These are phyloP conservation scores for Xylaria sp. DNA, from an alignment of 2,329 filamentous ascomycete species.

Conservation along the genomic window DNA sequence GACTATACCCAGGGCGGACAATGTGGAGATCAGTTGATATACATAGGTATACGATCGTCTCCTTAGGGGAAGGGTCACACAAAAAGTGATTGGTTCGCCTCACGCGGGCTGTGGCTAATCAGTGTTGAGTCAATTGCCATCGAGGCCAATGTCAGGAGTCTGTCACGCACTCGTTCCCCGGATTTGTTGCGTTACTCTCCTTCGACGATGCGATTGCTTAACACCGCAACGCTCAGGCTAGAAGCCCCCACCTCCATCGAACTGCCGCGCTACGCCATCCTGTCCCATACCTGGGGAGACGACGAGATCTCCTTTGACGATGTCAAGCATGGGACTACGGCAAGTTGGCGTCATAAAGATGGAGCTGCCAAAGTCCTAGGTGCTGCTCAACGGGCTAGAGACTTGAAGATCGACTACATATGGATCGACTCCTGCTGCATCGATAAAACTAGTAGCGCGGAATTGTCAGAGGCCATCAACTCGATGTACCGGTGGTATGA, in stretches of 20 bases:
- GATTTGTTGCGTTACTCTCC: neutral
- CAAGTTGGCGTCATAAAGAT: neutral
- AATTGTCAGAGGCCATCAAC: constrained; percentile 10
- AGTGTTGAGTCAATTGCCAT: neutral
- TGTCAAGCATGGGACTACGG: neutral
- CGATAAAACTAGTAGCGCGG: constrained; percentile 6
- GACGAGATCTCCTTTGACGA: constrained; percentile 7
- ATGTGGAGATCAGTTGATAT: too few relatives aligned
- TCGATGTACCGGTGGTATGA: constrained; percentile 8
- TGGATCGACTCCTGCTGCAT: constrained; percentile 12
- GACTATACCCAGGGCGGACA: too few relatives aligned
- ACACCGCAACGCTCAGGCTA: neutral
- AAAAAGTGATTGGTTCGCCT: neutral
- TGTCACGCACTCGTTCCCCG: neutral
- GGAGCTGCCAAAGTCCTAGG: neutral
- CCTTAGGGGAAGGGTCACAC: neutral
- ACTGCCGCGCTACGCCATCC: neutral
- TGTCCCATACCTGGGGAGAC: constrained; percentile 8
- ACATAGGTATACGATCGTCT: too few relatives aligned
- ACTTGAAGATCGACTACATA: neutral
- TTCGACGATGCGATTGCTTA: constrained; percentile 6
- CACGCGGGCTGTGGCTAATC: neutral
- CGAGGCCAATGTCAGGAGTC: neutral
- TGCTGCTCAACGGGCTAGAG: neutral
- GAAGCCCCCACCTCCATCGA: neutral